Conservation (phyloP, 345 rosid species). For the Aurinia saxatilis region DNA sequence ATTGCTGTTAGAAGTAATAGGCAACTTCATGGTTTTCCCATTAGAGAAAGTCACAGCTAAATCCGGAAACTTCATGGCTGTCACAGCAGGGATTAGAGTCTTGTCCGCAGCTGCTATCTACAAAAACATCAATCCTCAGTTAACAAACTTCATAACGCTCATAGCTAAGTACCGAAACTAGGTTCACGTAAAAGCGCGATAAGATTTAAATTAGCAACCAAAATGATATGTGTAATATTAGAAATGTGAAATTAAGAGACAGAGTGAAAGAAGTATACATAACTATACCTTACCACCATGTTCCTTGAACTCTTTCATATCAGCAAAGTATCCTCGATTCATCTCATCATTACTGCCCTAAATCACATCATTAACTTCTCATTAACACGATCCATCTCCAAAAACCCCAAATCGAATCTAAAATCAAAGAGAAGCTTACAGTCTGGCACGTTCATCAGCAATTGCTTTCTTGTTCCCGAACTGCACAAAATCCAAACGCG, state of each 20-base stretch:
- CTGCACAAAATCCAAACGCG: slow-evolving; percentile 32
- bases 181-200: not conserved
- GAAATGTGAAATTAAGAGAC: not conserved
- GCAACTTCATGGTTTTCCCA: slow-evolving; percentile 57
- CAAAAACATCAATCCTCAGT: not conserved
- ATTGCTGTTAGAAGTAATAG: slow-evolving; percentile 33
- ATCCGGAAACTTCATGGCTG: slow-evolving; percentile 64
- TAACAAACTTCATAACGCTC: not conserved
- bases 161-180: not conserved
- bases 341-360: slow-evolving; percentile 97
- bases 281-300: slow-evolving; percentile 89
- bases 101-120: slow-evolving; percentile 77
- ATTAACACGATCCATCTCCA: not conserved
- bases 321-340: slow-evolving; percentile 87
- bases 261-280: not conserved
- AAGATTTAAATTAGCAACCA: not conserved
- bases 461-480: slow-evolving; percentile 63
- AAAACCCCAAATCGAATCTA: not conserved
- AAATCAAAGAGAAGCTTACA: slow-evolving; percentile 45
- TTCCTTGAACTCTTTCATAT: slow-evolving; percentile 54
- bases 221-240: not conserved
- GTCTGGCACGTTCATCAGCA: slow-evolving; percentile 75
- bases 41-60: slow-evolving; percentile 43
- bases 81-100: slow-evolving; percentile 50
- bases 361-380: slow-evolving; percentile 32